A percentile compares a stretch with the other conserved stretches of the same genome.
These are phyloP conservation scores for Metschnikowia anglica DNA, from an alignment of 805 yeast genomes.

Conservation along the genomic window DNA sequence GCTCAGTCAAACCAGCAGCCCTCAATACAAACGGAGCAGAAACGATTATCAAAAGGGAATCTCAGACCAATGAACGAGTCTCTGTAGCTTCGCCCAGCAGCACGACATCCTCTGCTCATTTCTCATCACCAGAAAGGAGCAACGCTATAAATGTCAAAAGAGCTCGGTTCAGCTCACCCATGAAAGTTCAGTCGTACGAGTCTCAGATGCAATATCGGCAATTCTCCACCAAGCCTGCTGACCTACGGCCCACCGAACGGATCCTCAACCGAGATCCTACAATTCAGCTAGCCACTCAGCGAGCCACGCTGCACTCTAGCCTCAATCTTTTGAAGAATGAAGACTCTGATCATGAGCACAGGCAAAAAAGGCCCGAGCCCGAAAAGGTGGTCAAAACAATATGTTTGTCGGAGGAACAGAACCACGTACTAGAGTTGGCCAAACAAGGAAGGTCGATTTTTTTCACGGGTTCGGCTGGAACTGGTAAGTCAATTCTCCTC, in stretches of 20 bases:
- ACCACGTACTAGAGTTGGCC: slow-evolving; percentile 62
- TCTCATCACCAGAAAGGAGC: not conserved
- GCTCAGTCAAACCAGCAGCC: not conserved
- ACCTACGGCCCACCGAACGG: not conserved
- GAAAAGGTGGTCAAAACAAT: slow-evolving; percentile 38
- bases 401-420: slow-evolving; percentile 55
- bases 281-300: slow-evolving; percentile 32
- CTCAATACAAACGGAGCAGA: slow-evolving; percentile 1
- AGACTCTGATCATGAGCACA: not conserved
- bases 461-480: slow-evolving; percentile 85
- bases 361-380: not conserved
- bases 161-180: slow-evolving; percentile 7
- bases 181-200: slow-evolving; percentile 11
- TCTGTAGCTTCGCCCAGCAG: not conserved
- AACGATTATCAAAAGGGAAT: not conserved
- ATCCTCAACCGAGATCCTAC: slow-evolving; percentile 19
- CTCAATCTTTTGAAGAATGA: slow-evolving; percentile 1
- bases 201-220: slow-evolving; percentile 17
- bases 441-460: slow-evolving; percentile 54
- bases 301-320: too few relatives aligned
- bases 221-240: slow-evolving; percentile 4
- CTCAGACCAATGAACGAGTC: not conserved
- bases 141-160: not conserved
- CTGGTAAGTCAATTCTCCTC: slow-evolving; percentile 76
- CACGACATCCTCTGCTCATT: not conserved